Percentiles rank a stretch among this genome's conserved stretches.
Conservation (phyloP, 148 eudicot species). For the Simmondsia chinensis region DNA sequence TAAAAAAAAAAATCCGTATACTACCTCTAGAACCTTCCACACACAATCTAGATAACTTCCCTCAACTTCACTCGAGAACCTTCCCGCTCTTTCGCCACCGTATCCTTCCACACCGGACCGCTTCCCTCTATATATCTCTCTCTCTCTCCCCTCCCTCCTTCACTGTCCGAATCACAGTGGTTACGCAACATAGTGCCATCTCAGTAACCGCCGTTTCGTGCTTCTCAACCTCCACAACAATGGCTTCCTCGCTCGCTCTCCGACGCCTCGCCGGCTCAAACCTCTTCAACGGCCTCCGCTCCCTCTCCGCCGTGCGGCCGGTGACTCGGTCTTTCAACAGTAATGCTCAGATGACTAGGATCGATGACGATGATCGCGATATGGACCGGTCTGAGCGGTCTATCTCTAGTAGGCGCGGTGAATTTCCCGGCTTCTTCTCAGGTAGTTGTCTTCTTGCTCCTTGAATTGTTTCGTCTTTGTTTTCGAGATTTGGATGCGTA, state of each 20-base stretch:
- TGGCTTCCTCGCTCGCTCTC: conserved; percentile 42
- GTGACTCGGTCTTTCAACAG: conserved; percentile 32
- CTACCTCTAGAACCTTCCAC: background rate
- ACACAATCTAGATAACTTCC: background rate
- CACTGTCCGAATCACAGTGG: background rate
- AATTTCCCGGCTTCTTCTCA: conserved; percentile 37
- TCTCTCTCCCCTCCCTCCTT: background rate
- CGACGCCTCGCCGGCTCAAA: conserved; percentile 23
- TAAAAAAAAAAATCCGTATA: no score
- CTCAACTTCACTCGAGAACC: conserved; percentile 1
- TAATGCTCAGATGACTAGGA: conserved; percentile 30
- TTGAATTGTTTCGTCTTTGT: background rate
- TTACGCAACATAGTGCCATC: background rate
- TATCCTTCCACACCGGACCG: no score
- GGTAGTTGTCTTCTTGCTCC: conserved; percentile 40
- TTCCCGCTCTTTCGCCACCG: background rate
- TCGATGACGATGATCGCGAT: conserved; percentile 24
- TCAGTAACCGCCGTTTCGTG: background rate
- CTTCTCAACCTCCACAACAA: background rate
- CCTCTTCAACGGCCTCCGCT: conserved; percentile 22
- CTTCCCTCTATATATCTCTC: conserved; percentile 2
- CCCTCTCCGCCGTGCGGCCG: conserved; percentile 23
- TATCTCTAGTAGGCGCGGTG: conserved; percentile 34
- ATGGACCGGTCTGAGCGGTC: conserved; percentile 26
- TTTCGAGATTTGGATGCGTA: background rate